These are phyloP conservation scores for Hypoxylon trugodes DNA, from an alignment of 495 filamentous ascomycete species.

Conservation along the genomic window DNA sequence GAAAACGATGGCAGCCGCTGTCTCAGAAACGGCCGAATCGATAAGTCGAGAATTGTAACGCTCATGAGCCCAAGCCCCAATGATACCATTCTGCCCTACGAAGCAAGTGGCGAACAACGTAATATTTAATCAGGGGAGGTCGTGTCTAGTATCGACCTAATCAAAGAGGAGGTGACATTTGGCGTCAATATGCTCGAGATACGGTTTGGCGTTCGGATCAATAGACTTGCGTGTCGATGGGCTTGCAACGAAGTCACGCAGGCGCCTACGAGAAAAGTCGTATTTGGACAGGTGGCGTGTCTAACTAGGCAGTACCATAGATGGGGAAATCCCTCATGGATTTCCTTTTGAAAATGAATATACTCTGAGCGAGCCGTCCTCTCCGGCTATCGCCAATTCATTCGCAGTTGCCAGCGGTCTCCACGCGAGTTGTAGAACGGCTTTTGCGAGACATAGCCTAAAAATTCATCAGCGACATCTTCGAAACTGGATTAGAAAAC, in stretches of 20 bases:
- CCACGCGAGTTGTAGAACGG: slow-evolving; percentile 81
- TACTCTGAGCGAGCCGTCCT: slow-evolving; percentile 82
- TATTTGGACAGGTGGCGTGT: not conserved
- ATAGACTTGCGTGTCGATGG: slow-evolving; percentile 21
- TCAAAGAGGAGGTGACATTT: slow-evolving; percentile 4
- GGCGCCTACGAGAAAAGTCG: slow-evolving; percentile 6
- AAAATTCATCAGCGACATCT: slow-evolving; percentile 1
- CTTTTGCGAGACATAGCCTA: slow-evolving; percentile 70
- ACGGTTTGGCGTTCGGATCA: slow-evolving; percentile 30
- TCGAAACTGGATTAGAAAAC: slow-evolving; percentile 5
- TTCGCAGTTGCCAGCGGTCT: slow-evolving; percentile 58
- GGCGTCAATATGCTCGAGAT: slow-evolving; percentile 28
- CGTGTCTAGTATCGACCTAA: slow-evolving; percentile 13
- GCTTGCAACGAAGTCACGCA: not conserved
- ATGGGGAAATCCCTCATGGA: slow-evolving; percentile 19
- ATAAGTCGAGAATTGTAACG: slow-evolving; percentile 51
- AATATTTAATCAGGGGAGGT: slow-evolving; percentile 30
- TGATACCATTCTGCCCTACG: not conserved
- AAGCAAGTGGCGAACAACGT: slow-evolving; percentile 17
- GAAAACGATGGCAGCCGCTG: slow-evolving; percentile 39
- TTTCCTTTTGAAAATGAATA: slow-evolving; percentile 59
- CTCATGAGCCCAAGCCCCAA: not conserved
- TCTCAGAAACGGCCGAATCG: slow-evolving; percentile 42
- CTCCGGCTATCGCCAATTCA: slow-evolving; percentile 81
- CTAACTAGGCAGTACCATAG: slow-evolving; percentile 16